Evolutionary conservation across 2,329 filamentous ascomycete genomes (phyloP), one percentile per base, ranked within the genome.

Genomic region (Alternaria gaisen): DNA sequence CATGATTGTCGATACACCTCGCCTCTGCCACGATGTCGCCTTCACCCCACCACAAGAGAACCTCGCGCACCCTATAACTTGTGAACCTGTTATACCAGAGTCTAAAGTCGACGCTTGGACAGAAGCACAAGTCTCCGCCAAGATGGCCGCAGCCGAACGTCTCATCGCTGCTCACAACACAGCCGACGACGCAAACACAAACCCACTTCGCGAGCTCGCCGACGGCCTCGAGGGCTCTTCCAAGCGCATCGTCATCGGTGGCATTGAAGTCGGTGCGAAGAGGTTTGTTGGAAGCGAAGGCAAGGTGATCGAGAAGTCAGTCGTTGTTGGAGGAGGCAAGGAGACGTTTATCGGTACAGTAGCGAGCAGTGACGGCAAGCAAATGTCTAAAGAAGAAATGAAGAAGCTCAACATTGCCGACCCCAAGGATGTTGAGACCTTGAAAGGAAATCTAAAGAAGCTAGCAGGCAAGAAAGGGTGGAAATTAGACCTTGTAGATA

Each of bases 1-100:
- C 55, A 97, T 97, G 93, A 88, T 97, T 32, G 87, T 97, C 64
- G 91, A 97, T 75, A 97, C 94, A 0, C 92, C 93, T 0, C 89
- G 93, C 1, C 87, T 97, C 12, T 97, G 94, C 81, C 88, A 90
- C 73, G 94, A 97, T 68, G 87, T 92, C 10, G 93, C 93, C 10
- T 97, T 97, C 77, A 83, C 91, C 55, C 93, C 94, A 0, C 92
- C 93, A 0, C 88, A 91, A 69, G 90, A 92, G 63, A 90, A 91
- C 56, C 87, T 87, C 59, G 89, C 92, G 6, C 91, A 97, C 74
- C 81, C 87, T 10, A 93, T 97, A 63, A 87, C 85, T 63, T 97
- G 94, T 76, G 86, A 87, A 26, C 87, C 90, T 56, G 89, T 97
- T 53, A 81, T 94, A 22, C 76, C 81, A 3, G 84, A 88, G 36